Base-by-base conservation (phyloP, 768 basidiomycete species). In the Podaxis rugospora region DNA sequence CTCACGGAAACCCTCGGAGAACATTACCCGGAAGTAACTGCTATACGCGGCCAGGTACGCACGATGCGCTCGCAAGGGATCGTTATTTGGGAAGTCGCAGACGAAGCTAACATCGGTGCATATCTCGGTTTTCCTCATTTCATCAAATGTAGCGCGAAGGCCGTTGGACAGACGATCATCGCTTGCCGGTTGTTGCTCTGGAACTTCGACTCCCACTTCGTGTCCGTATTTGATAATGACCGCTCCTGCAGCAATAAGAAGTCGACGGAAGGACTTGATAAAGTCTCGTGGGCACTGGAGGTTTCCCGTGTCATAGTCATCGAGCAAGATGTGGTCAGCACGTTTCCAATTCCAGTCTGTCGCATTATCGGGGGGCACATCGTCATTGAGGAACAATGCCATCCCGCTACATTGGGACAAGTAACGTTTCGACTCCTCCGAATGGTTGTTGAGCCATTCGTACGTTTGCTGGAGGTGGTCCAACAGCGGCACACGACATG, bases 331-430 rank as follows among this genome's bases (percentile, higher is more conserved):
- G 32, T 77, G 66, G 14, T 70, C 63, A 1, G 77, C 77, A 2
- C 23, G 39, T 14, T 59, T 59, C 57, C 69, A 67, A 32, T 71
- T 70, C 78, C 78, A 83, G 14, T 59, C 57, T 77, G 78, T 79
- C 0, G 53, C 52, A 14, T 74, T 75, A 0, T 21, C 49, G 5
- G 63, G 60, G 0, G 78, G 72, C 57, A 80, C 70, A 39, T 77
- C 68, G 40, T 83, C 75, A 51, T 84, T 84, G 59, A 84, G 73
- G 67, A 82, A 83, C 3, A 82, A 25, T 21, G 44, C 62, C 1
- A 59, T 61, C 23, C 70, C 65, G 13, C 68, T 55, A 6, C 21
- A 36, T 37, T 18, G 35, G 11, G 23, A 23, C 35, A 61, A 18
- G 46, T 46, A 28, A 10, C 18, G 16, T 37, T 50, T 36, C 9